Base-by-base conservation (phyloP, 169 alveolate species). In the Fabrea salina region DNA sequence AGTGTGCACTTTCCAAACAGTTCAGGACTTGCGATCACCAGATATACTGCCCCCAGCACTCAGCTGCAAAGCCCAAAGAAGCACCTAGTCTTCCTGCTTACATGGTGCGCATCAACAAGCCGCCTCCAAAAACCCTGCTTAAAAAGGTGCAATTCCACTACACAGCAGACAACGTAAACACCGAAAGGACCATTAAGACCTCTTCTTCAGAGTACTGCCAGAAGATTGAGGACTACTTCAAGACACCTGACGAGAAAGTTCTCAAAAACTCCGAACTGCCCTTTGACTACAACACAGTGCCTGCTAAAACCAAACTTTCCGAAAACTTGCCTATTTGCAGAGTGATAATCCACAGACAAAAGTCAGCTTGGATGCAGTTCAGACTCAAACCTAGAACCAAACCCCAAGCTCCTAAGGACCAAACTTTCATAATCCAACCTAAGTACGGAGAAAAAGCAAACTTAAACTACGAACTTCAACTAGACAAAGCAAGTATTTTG, bases 1-100 rank as follows among this genome's bases (percentile, higher is more conserved):
- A n/a, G n/a, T 68, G 78, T 47, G 78, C 64, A 4, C 13, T 68
- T 1, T n/a, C 35, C 7, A 40, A n/a, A 16, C 50, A 43, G 37
- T 44, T n/a, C 16, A 0, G n/a, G 30, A 30, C 39, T 25, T 8
- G 16, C 1, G 50, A 39, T 37, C 57, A 33, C 19, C 27, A n/a
- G n/a, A 68, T 68, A 19, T 22, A n/a, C 32, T 68, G 78, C 30
- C 25, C 25, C 11, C 43, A 68, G 5, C 78, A 68, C 4, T 61
- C 74, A 2, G 41, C 78, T 68, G 30, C 32, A 11, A 43, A 43
- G 2, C 37, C n/a, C 2, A 68, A 11, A 40, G 67, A 40, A 30
- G 64, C 27, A n/a, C 7, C 41, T 4, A 19, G n/a, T n/a, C 53
- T 61, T 11, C 25, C 44, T 16, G 44, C 78, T 1, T 37, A 68